Evolutionary conservation across 1,284 basidiomycete species (phyloP), one percentile per base, ranked within the genome.

Genomic region (Moniliophthora roreri): DNA sequence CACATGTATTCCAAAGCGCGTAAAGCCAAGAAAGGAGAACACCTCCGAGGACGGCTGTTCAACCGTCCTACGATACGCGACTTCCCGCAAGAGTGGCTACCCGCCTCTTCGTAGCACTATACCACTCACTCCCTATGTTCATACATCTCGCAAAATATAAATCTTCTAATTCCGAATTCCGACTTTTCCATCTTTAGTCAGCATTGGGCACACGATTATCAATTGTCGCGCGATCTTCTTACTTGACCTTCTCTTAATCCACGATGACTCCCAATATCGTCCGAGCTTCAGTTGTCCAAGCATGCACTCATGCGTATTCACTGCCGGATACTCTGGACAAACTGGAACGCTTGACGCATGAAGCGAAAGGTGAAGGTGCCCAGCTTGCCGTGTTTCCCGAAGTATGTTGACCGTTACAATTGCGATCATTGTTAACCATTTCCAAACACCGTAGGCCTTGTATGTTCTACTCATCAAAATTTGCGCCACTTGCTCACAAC

Each of bases 11-110:
- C 88, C 1, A 86, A 83, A 66, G 74, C 76, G 39, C 74, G 76
- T 62, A 93, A 91, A 70, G 81, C 81, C 45, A 85, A 82, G 66
- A 82, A 82, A 63, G 86, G 85, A 18, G 84, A 83, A 50, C 85
- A 89, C 64, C 72, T 81, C 18, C 74, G 81, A 39, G 79, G 77
- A 56, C 79, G 81, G 55, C 72, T 80, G 40, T 76, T 79, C 45
- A 70, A 74, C 34, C 80, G 82, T 45, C 84, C 88, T 32, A 78
- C 85, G 26, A 74, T 92, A 53, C 76, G 71, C 56, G 91, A 93
- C 62, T 94, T 93, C 69, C 92, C 92, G 1, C 72, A 80, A 65
- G 87, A 88, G 65, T 94, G 91, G 91, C 72, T 94, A 57, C 86
- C 85, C 42, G 58, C 50, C 38, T 16, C 20, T 40, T 36, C 36